These are phyloP conservation scores for Quercus ilex DNA, from an alignment of 306 rosid genomes.

Conservation along the genomic window DNA sequence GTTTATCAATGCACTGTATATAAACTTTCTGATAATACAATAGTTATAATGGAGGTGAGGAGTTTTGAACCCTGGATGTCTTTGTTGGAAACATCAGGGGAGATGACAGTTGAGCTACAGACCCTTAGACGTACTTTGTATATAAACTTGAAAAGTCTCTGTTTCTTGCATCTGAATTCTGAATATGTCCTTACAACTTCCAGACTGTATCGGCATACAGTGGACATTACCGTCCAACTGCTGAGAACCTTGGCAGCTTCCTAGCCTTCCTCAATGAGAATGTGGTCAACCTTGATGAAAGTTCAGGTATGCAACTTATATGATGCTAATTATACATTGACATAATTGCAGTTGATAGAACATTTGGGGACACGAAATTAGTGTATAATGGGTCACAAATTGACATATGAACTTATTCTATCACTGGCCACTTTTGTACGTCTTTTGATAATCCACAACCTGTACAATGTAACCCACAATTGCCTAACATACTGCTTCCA, in stretches of 20 bases:
- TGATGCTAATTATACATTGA: background rate
- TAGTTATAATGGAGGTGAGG: no score
- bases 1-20: background rate
- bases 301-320: slow-evolving; percentile 26
- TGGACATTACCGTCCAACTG: slow-evolving; percentile 44
- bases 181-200: background rate
- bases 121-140: background rate
- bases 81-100: no score
- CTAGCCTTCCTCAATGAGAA: slow-evolving; percentile 35
- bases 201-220: slow-evolving; percentile 41
- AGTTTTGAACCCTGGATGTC: no score
- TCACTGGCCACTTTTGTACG: background rate
- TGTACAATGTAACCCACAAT: background rate
- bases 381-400: background rate
- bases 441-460: background rate
- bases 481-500: background rate
- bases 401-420: background rate
- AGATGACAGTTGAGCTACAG: no score
- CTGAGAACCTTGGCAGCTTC: slow-evolving; percentile 32
- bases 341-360: background rate
- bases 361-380: background rate
- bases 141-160: background rate
- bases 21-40: no score
- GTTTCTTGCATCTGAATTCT: background rate
- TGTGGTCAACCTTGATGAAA: slow-evolving; percentile 26